A percentile compares a stretch with the other conserved stretches of the same genome.
These are phyloP conservation scores for Carex pumila DNA, from an alignment of 176 grass and related monocot species.

Conservation along the genomic window DNA sequence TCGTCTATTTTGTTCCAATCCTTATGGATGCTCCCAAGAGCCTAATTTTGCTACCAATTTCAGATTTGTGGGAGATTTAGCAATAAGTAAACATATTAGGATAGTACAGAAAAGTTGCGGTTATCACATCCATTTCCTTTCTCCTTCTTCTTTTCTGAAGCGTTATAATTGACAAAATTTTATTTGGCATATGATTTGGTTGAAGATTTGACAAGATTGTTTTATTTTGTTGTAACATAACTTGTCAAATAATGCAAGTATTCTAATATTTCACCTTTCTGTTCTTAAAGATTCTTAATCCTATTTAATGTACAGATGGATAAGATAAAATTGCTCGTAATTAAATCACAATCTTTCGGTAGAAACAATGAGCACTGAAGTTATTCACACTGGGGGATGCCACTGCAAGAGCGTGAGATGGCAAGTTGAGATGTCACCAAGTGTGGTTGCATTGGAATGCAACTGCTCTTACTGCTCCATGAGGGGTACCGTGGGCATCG, in stretches of 20 bases:
- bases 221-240: neutral
- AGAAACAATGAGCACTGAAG: constrained; percentile 28
- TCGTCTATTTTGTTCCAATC: too few relatives aligned
- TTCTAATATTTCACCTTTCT: neutral
- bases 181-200: neutral
- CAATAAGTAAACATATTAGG: neutral
- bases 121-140: neutral
- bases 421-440: constrained; percentile 41
- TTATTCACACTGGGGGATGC: constrained; percentile 63
- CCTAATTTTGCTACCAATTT: neutral
- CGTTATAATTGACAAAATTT: neutral
- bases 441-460: constrained; percentile 60
- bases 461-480: constrained; percentile 66
- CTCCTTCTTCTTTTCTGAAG: neutral
- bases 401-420: constrained; percentile 65
- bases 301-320: neutral
- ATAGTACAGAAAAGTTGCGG: too few relatives aligned
- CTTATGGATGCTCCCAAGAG: too few relatives aligned
- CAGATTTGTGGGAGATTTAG: neutral
- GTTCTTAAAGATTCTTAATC: neutral
- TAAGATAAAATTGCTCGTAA: neutral
- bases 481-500: constrained; percentile 51
- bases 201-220: neutral
- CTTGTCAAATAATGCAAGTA: neutral
- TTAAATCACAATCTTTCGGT: neutral